These are phyloP conservation scores for Candida dajiaensis DNA, from an alignment of 805 yeast genomes.

Conservation along the genomic window DNA sequence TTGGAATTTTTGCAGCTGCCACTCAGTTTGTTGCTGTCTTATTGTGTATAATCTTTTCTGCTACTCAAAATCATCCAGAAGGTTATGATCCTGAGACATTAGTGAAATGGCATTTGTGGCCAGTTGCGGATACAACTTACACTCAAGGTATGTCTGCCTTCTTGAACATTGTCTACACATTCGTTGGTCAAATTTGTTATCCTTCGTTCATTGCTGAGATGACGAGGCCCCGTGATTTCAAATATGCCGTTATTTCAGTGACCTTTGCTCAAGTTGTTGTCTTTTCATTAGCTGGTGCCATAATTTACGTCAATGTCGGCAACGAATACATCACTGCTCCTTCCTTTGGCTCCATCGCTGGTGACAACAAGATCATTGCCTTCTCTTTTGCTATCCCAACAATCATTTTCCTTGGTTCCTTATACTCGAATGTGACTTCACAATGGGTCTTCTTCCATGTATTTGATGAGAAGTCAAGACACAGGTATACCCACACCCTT, in stretches of 20 bases:
- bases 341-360: slow-evolving; percentile 47
- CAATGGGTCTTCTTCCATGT: slow-evolving; percentile 44
- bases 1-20: slow-evolving; percentile 47
- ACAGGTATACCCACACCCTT: slow-evolving; percentile 41
- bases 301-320: slow-evolving; percentile 55
- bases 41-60: slow-evolving; percentile 48
- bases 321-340: slow-evolving; percentile 50
- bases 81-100: slow-evolving; percentile 33
- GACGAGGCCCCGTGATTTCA: slow-evolving; percentile 52
- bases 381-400: slow-evolving; percentile 61
- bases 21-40: slow-evolving; percentile 55
- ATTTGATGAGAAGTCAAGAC: slow-evolving; percentile 36
- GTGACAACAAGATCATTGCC: slow-evolving; percentile 44
- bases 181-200: slow-evolving; percentile 59
- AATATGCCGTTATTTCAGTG: slow-evolving; percentile 48
- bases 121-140: slow-evolving; percentile 45
- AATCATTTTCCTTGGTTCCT: slow-evolving; percentile 46
- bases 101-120: slow-evolving; percentile 42
- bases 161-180: slow-evolving; percentile 54
- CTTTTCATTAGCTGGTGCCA: slow-evolving; percentile 50
- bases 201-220: slow-evolving; percentile 58
- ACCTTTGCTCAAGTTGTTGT: slow-evolving; percentile 43
- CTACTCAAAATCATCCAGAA: slow-evolving; percentile 43
- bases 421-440: slow-evolving; percentile 50
- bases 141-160: slow-evolving; percentile 51